A percentile compares a stretch with the other conserved stretches of the same genome.
These are phyloP conservation scores for Scytalidium lignicola DNA, from an alignment of 2,329 filamentous ascomycete genomes.

Conservation along the genomic window DNA sequence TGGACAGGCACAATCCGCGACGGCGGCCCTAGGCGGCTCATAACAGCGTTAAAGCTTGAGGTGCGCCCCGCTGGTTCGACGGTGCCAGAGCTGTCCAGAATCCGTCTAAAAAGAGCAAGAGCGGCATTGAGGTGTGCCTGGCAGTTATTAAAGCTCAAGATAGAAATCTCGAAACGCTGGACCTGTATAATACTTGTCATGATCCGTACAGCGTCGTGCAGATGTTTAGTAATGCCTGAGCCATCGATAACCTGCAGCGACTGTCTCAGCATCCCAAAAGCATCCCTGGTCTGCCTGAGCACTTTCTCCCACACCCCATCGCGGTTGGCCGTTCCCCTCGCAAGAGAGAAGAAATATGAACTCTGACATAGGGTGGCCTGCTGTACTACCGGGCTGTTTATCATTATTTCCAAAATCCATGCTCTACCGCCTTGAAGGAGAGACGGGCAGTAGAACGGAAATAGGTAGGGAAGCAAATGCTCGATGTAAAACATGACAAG, in stretches of 20 bases:
- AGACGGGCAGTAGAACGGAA: conserved; percentile 56
- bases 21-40: conserved; percentile 10
- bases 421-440: conserved; percentile 51
- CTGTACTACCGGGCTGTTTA: conserved; percentile 50
- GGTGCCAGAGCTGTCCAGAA: conserved; percentile 19
- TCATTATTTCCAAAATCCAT: conserved; percentile 55
- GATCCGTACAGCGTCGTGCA: conserved; percentile 28
- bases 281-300: conserved; percentile 30
- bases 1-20: conserved; percentile 8
- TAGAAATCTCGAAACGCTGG: conserved; percentile 47
- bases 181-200: conserved; percentile 49
- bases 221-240: conserved; percentile 11
- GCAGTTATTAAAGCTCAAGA: conserved; percentile 43
- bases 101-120: conserved; percentile 42
- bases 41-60: conserved; percentile 12
- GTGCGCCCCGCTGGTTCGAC: conserved; percentile 2
- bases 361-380: conserved; percentile 50
- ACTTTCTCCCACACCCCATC: conserved; percentile 36
- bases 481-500: conserved; percentile 57
- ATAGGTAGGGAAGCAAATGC: conserved; percentile 56
- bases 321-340: conserved; percentile 5
- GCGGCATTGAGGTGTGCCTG: conserved; percentile 47
- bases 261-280: conserved; percentile 37
- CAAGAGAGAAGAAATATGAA: conserved; percentile 47
- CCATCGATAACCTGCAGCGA: conserved; percentile 27